Evolutionary conservation across 2,329 filamentous ascomycete species (phyloP).

Genomic region (Phoma sp.): DNA sequence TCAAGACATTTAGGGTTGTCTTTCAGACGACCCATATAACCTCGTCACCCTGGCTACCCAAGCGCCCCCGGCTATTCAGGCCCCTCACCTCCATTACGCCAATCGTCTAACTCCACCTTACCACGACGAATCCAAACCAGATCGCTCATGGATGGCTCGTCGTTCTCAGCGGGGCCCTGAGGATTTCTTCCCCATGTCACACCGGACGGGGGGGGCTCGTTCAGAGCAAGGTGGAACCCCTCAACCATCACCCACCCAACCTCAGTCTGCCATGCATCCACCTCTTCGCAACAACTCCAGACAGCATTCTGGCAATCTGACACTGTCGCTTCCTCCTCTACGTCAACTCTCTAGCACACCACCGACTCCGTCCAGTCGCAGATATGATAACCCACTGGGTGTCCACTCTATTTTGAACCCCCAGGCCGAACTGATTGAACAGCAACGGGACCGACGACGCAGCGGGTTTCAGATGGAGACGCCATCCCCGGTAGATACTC

Average conservation of each 20-base stretch:
- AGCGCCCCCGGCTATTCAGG: constrained; percentile 44
- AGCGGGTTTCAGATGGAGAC: constrained; percentile 55
- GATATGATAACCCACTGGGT: constrained; percentile 47
- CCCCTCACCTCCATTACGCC: constrained; percentile 42
- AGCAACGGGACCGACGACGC: constrained; percentile 44
- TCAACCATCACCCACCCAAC: constrained; percentile 37
- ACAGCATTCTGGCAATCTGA: constrained; percentile 22
- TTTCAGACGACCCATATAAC: constrained; percentile 12
- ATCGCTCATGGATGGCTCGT: constrained; percentile 46
- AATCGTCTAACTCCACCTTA: constrained; percentile 43
- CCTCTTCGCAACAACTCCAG: constrained; percentile 30
- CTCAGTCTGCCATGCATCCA: constrained; percentile 35
- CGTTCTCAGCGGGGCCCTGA: constrained; percentile 42
- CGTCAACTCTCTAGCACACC: constrained; percentile 45
- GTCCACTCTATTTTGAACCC: constrained; percentile 57
- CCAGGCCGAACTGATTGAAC: constrained; percentile 43
- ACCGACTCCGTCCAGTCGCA: constrained; percentile 39
- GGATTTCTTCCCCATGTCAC: constrained; percentile 40
- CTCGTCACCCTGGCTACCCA: constrained; percentile 49
- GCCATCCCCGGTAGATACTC: constrained; percentile 46
- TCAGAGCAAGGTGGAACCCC: constrained; percentile 33
- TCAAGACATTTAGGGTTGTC: constrained; percentile 11
- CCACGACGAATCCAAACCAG: constrained; percentile 37
- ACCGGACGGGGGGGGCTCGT: constrained; percentile 29
- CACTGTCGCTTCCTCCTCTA: constrained; percentile 43